Base-by-base conservation (phyloP, 768 basidiomycete genomes). In the Trametopsis cervina region DNA sequence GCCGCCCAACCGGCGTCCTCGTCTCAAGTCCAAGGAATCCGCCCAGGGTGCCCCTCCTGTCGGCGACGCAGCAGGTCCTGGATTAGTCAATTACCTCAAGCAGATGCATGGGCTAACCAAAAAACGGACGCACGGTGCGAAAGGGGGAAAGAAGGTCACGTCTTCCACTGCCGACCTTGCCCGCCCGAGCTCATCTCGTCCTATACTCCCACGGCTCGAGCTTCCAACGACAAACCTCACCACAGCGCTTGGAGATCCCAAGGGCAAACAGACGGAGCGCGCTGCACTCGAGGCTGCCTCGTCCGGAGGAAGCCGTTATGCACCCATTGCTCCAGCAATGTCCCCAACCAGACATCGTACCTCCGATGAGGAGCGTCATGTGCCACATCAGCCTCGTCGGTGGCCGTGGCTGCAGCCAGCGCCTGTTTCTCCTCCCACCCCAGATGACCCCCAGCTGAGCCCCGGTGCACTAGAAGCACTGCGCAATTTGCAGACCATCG, bases 101-200 rank as follows among this genome's bases (percentile, higher is more conserved):
- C 78, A 81, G 56, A 72, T 78, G 27, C 83, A 85, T 48, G 83
- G 83, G 2, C 57, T 86, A 40, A 82, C 79, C 6, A 83, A 83
- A 66, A 85, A 84, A 65, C 53, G 60, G 46, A 59, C 46, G 44
- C 54, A 55, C 29, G 52, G 53, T 0, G 36, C 48, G 2, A 62
- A 60, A 46, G 51, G 46, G 2, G 42, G 42, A 33, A 55, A 29
- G 42, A 46, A 47, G 18, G 22, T 23, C 4, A 22, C 51, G 1
- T 23, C 43, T 6, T 17, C 29, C 13, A 47, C 47, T 24, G 15
- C 36, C 3, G 39, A n/a, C 39, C 18, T 18, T 7, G 23, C 48
- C 17, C 49, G 50, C 3, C 26, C 52, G 7, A 36, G 22, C 15
- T 38, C 40, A 12, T 29, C 43, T 17, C 48, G 52, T 10, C 52